Evolutionary conservation across 2,329 filamentous ascomycete species (phyloP).

Genomic region (Trichoderma pleuroti): DNA sequence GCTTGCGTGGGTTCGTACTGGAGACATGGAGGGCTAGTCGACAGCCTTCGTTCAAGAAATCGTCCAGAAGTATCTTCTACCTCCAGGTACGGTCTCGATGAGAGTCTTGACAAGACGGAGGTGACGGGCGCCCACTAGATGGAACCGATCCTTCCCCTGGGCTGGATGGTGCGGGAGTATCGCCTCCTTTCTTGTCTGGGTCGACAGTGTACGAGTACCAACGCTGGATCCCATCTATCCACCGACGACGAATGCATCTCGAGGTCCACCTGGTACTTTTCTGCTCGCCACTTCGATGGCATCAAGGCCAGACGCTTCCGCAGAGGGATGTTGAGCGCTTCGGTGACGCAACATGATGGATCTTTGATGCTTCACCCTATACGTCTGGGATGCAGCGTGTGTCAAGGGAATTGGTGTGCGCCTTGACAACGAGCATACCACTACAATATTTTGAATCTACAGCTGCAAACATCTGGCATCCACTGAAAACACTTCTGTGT

Average conservation of each 20-base stretch:
- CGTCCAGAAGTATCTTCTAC: not conserved
- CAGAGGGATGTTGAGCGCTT: not conserved
- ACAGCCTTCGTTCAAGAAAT: too few relatives aligned
- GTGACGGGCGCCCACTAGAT: not conserved
- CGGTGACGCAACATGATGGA: not conserved
- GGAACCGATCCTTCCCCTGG: not conserved
- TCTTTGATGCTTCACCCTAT: not conserved
- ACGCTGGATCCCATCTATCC: not conserved
- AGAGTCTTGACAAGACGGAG: not conserved
- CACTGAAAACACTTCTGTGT: not conserved
- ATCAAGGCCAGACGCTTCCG: not conserved
- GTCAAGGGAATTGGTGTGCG: not conserved
- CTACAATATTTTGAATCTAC: not conserved
- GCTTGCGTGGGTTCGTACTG: not conserved
- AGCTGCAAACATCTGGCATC: not conserved
- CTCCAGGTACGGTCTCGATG: not conserved
- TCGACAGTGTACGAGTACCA: not conserved
- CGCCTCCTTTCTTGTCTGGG: not conserved
- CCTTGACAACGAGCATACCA: not conserved
- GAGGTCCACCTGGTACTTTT: not conserved
- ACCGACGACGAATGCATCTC: not conserved
- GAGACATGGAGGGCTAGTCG: too few relatives aligned
- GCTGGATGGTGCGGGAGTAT: not conserved
- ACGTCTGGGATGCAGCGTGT: not conserved
- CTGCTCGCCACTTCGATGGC: not conserved